phyloP scores from a whole-genome alignment of 2,329 filamentous ascomycete species.

The Phyllosticta paracitricarpa region DNA sequence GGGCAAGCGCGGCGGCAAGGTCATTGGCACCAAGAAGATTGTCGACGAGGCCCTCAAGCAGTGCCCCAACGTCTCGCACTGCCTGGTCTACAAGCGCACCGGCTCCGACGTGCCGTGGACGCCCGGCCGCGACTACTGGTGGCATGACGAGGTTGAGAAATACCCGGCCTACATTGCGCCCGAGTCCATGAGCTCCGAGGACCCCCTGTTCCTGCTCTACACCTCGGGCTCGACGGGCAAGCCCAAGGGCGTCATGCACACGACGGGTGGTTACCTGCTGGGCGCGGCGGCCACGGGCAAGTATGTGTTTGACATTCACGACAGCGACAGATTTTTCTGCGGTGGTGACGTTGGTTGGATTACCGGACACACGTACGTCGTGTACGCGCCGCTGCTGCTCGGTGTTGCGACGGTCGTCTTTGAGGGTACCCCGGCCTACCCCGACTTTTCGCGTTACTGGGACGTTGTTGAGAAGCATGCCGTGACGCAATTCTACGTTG shows the following conservation, averaged over 20 bases:
- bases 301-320: conserved; percentile 97
- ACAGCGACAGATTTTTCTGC: conserved; percentile 89
- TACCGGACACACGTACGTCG: conserved; percentile 95
- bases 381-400: conserved; percentile 87
- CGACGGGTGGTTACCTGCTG: conserved; percentile 87
- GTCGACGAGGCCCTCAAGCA: conserved; percentile 96
- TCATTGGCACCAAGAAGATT: conserved; percentile 98
- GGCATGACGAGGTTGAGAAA: conserved; percentile 97
- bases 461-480: conserved; percentile 93
- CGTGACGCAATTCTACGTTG: conserved; percentile 97
- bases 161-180: conserved; percentile 88
- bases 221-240: conserved; percentile 97
- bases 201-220: conserved; percentile 94
- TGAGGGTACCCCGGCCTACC: conserved; percentile 94
- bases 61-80: conserved; percentile 77
- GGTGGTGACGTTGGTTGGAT: conserved; percentile 99
- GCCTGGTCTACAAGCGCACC: conserved; percentile 90
- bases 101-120: conserved; percentile 90
- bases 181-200: conserved; percentile 83
- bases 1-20: conserved; percentile 93
- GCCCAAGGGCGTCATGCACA: conserved; percentile 98
- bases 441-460: conserved; percentile 98
- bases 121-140: conserved; percentile 83
- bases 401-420: conserved; percentile 95
- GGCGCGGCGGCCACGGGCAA: conserved; percentile 90